phyloP scores from a whole-genome alignment of 2,329 filamentous ascomycete genomes.

The Sclerotinia spermophila region DNA sequence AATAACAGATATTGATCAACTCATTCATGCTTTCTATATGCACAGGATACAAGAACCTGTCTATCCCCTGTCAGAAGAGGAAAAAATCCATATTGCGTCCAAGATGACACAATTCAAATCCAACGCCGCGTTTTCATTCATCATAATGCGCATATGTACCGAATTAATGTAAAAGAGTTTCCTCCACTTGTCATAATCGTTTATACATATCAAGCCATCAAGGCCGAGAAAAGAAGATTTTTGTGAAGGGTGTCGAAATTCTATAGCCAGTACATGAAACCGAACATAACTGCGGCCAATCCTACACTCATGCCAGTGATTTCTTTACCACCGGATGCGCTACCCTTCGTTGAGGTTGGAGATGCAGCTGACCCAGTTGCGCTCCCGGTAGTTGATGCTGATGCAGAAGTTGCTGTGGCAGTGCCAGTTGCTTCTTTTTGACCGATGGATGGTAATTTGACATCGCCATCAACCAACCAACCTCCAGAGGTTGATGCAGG shows the following conservation, averaged over 20 bases:
- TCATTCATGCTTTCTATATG: conserved; percentile 2
- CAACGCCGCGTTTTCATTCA: conserved; percentile 29
- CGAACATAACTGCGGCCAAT: conserved; percentile 49
- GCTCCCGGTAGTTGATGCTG: conserved; percentile 36
- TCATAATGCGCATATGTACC: conserved; percentile 27
- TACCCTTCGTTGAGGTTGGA: conserved; percentile 39
- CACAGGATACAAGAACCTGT: background rate
- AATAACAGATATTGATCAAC: conserved; percentile 1
- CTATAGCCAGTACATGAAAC: conserved; percentile 50
- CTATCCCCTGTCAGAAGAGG: background rate
- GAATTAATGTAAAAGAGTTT: conserved; percentile 7
- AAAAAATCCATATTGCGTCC: conserved; percentile 3
- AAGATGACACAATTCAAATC: conserved; percentile 1
- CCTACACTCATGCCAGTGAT: conserved; percentile 49
- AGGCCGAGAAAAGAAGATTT: conserved; percentile 14
- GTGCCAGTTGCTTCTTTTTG: conserved; percentile 31
- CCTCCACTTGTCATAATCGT: conserved; percentile 18
- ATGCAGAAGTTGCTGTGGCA: conserved; percentile 34
- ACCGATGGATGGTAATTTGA: conserved; percentile 66
- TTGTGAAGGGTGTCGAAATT: conserved; percentile 20
- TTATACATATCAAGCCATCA: conserved; percentile 20
- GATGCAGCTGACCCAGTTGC: conserved; percentile 35
- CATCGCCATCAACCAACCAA: conserved; percentile 71
- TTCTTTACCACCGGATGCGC: conserved; percentile 45
- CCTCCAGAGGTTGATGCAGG: conserved; percentile 63